Evolutionary conservation across 305 asterid genomes (phyloP).

Genomic region (Rubia peregrina): DNA sequence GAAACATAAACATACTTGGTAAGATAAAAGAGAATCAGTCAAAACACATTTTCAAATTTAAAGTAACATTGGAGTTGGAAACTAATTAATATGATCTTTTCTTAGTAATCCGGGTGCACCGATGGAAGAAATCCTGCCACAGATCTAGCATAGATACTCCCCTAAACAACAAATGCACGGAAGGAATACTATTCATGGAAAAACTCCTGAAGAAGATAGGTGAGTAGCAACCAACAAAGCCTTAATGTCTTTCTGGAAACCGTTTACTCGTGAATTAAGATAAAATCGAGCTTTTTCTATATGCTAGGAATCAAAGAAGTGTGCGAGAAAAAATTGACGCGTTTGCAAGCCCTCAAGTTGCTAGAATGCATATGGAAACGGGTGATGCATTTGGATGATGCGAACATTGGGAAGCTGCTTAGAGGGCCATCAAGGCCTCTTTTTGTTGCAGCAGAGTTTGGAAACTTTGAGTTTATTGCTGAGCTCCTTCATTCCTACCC

Average conservation of each 20-base stretch:
- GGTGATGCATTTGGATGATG: conserved; percentile 20
- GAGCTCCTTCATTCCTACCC: conserved; percentile 26
- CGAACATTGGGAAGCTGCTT: conserved; percentile 21
- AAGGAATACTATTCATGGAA: conserved; percentile 10
- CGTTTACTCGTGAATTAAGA: background rate
- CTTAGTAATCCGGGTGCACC: conserved; percentile 22
- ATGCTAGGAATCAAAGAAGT: conserved; percentile 21
- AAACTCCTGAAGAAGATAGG: conserved; percentile 14
- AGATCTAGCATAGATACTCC: background rate
- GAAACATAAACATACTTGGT: too few relatives aligned
- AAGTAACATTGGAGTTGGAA: background rate
- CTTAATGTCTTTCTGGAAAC: background rate
- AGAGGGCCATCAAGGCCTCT: conserved; percentile 20
- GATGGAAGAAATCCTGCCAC: conserved; percentile 9
- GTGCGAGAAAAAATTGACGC: conserved; percentile 21
- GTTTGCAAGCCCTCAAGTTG: conserved; percentile 21
- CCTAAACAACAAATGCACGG: background rate
- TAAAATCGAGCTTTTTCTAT: background rate
- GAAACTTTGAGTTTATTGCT: conserved; percentile 23
- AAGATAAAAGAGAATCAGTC: too few relatives aligned
- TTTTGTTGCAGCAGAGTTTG: conserved; percentile 27
- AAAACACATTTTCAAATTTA: background rate
- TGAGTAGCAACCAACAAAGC: conserved; percentile 6
- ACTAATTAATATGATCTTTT: background rate
- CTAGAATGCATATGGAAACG: conserved; percentile 22